phyloP scores from a whole-genome alignment of 2,329 filamentous ascomycete genomes.

The Lachnellula occidentalis region DNA sequence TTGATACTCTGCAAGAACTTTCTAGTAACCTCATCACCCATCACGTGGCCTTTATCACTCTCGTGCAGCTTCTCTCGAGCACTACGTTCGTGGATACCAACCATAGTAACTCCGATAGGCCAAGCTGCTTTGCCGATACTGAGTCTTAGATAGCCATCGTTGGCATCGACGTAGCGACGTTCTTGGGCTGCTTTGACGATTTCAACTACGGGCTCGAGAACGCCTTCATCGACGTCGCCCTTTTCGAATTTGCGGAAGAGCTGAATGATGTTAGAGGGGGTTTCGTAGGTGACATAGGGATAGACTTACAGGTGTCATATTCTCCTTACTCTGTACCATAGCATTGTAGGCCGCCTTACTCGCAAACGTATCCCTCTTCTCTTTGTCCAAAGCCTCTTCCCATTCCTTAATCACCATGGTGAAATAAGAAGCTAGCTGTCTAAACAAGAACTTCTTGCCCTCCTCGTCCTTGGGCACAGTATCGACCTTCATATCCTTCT shows the following conservation, averaged over 20 bases:
- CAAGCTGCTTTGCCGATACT: constrained; percentile 96
- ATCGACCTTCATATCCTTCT: constrained; percentile 82
- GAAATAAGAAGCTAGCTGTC: constrained; percentile 92
- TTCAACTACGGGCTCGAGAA: constrained; percentile 79
- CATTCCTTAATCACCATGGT: constrained; percentile 92
- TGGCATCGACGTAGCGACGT: constrained; percentile 89
- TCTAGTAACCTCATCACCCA: constrained; percentile 91
- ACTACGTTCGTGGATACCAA: constrained; percentile 96
- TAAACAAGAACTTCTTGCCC: constrained; percentile 66
- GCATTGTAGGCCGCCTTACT: constrained; percentile 77
- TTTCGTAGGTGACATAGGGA: background rate
- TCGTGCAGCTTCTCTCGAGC: constrained; percentile 93
- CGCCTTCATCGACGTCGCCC: constrained; percentile 68
- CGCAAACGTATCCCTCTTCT: constrained; percentile 59
- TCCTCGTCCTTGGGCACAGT: constrained; percentile 57
- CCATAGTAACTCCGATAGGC: constrained; percentile 99
- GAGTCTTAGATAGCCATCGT: constrained; percentile 86
- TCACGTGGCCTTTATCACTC: constrained; percentile 83
- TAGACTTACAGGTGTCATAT: constrained; percentile 65
- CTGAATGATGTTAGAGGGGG: constrained; percentile 30
- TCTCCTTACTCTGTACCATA: constrained; percentile 82
- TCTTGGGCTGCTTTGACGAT: constrained; percentile 90
- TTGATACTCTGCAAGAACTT: constrained; percentile 99
- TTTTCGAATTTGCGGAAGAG: constrained; percentile 87
- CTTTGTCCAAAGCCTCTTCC: constrained; percentile 69